A percentile compares a stretch with the other conserved stretches of the same genome.
These are phyloP conservation scores for Blastocystis sp. DNA, from an alignment of 352 stramenopile genomes.

Conservation along the genomic window DNA sequence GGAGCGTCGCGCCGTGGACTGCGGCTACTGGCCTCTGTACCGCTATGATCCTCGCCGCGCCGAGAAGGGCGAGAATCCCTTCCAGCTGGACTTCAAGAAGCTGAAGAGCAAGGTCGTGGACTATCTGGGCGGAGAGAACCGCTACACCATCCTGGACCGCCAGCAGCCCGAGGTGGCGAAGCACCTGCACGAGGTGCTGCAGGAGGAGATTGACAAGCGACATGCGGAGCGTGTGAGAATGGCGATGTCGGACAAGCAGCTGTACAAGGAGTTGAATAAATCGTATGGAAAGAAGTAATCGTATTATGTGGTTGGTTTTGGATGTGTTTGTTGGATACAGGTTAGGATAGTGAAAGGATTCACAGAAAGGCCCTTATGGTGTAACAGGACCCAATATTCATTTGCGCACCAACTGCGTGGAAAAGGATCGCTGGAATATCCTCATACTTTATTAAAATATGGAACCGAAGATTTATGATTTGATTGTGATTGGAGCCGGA, in stretches of 20 bases:
- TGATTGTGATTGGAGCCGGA: constrained; percentile 19
- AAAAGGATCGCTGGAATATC: no score
- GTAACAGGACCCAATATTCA: no score
- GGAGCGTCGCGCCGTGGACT: neutral
- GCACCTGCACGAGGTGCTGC: neutral
- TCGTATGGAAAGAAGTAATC: constrained; percentile 22
- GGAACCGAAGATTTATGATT: neutral
- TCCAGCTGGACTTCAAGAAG: no score
- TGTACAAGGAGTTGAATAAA: constrained; percentile 45
- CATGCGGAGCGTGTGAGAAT: constrained; percentile 38
- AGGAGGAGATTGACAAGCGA: constrained; percentile 18
- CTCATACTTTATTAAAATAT: neutral
- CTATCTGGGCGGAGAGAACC: constrained; percentile 4
- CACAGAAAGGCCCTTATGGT: no score
- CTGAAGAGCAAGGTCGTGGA: constrained; percentile 1
- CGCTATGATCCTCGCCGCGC: no score
- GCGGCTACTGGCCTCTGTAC: constrained; percentile 18
- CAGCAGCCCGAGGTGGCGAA: constrained; percentile 17
- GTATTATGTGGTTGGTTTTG: no score
- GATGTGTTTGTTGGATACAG: no score
- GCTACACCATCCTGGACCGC: constrained; percentile 11
- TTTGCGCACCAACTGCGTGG: no score
- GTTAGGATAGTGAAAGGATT: no score
- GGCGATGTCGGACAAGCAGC: constrained; percentile 50
- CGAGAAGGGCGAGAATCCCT: no score